These are phyloP conservation scores for Didymellaceae sp. DNA, from an alignment of 2,329 filamentous ascomycete species.

Conservation along the genomic window DNA sequence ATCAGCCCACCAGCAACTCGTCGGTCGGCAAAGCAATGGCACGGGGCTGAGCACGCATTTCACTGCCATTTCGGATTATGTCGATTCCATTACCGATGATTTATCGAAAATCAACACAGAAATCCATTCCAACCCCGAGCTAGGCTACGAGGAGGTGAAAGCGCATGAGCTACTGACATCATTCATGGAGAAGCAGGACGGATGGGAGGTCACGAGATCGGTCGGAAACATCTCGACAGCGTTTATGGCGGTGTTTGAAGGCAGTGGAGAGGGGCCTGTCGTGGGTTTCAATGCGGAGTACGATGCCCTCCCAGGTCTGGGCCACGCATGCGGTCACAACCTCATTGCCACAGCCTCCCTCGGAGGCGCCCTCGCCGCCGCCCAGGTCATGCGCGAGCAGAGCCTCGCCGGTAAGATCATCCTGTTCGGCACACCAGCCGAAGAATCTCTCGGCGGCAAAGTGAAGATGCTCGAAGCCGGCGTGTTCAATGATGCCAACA, in stretches of 20 bases:
- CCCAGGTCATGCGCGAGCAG: conserved; percentile 35
- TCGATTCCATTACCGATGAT: conserved; percentile 20
- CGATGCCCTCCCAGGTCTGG: conserved; percentile 51
- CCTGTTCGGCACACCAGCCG: conserved; percentile 55
- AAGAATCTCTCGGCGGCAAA: conserved; percentile 53
- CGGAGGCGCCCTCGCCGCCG: conserved; percentile 49
- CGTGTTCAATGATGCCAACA: conserved; percentile 47
- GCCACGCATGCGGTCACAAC: conserved; percentile 56
- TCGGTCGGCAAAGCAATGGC: conserved; percentile 13
- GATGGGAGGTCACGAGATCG: conserved; percentile 39
- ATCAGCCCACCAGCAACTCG: background rate
- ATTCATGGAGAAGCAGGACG: conserved; percentile 52
- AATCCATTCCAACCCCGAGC: conserved; percentile 61
- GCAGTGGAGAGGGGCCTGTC: conserved; percentile 45
- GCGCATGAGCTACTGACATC: conserved; percentile 59
- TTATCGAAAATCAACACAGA: conserved; percentile 58
- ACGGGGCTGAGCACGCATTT: conserved; percentile 10
- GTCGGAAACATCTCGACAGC: conserved; percentile 46
- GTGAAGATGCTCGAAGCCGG: conserved; percentile 54
- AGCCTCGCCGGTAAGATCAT: conserved; percentile 46
- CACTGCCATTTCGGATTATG: conserved; percentile 20
- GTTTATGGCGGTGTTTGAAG: conserved; percentile 41
- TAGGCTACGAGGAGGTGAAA: conserved; percentile 57
- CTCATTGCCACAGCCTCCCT: conserved; percentile 52
- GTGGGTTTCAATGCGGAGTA: conserved; percentile 53